Evolutionary conservation across 371 early-diverging fungal species (phyloP), one percentile per base, ranked within the genome.

Genomic region (Lichtheimia ramosa): DNA sequence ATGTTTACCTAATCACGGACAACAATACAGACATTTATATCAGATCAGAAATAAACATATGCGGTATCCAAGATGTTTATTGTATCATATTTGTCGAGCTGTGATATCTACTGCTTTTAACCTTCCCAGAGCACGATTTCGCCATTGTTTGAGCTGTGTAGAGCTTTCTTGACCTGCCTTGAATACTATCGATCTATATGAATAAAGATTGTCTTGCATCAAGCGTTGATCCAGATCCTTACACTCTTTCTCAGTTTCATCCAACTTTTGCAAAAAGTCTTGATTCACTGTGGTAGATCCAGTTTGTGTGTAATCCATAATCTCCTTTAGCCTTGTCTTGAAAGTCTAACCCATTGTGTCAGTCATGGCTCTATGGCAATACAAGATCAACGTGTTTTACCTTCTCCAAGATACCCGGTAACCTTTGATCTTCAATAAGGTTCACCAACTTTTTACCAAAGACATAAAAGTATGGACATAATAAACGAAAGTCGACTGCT

Each of bases 211-310:
- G 8, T 34, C 10, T 34, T 8, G 10, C 34, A 28, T 14, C 24
- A 51, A 16, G 18, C 24, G 28, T 18, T 25, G 12, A 25, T 34
- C 23, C 14, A 14, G 13, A n/a, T 6, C 53, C 73, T 69, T 73
- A 65, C 80, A 61, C 54, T 76, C 80, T 67, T 67, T 74, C 54
- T 79, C 80, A 15, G 80, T 79, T 54, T 79, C 76, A 51, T 79
- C 80, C 39, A 79, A 43, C 48, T 61, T 71, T n/a, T 73, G 75
- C 39, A 74, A 51, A 50, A 74, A 79, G 14, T 70, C 71, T 51
- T 71, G 69, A 15, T 73, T 70, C 13, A 51, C 51, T 10, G 34
- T 51, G 7, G 63, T 42, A 40, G 67, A 51, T 3, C 71, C 73
- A 41, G 73, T 71, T 52, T 73, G 70, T 8, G 80, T 71, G 52